Percentiles rank a stretch among this genome's conserved stretches.
phyloP scores from a whole-genome alignment of 805 yeast genomes.

The Nakazawaea peltata region DNA sequence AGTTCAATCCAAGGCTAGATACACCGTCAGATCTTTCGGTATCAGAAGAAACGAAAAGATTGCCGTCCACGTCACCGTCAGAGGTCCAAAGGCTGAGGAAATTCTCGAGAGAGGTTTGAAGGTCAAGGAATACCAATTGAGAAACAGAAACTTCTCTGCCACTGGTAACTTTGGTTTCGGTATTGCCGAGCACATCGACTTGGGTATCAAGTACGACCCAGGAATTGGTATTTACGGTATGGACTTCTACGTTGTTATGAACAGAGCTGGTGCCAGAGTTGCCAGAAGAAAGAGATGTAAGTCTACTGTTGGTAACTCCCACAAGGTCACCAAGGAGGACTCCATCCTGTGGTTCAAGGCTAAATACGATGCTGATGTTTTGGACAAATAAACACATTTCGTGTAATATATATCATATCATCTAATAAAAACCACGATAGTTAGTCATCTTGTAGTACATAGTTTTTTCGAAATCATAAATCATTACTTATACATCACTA shows the following conservation, averaged over 20 bases:
- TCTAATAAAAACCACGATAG: too few species aligned
- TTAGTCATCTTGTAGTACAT: too few species aligned
- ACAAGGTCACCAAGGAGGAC: conserved; percentile 89
- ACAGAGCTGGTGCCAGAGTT: conserved; percentile 98
- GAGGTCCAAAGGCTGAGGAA: conserved; percentile 99
- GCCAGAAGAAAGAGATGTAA: conserved; percentile 97
- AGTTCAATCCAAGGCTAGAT: conserved; percentile 99
- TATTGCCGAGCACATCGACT: conserved; percentile 98
- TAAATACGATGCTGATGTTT: conserved; percentile 98
- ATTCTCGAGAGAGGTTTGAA: conserved; percentile 99
- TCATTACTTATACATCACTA: background rate
- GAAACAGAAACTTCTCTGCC: conserved; percentile 88
- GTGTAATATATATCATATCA: conserved; percentile 8
- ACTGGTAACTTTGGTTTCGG: conserved; percentile 99
- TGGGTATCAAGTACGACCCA: conserved; percentile 99
- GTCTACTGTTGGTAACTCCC: conserved; percentile 83
- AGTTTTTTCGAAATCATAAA: too few species aligned
- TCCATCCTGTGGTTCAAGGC: conserved; percentile 98
- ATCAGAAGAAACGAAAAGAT: conserved; percentile 99
- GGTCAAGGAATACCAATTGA: conserved; percentile 99
- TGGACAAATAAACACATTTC: conserved; percentile 51
- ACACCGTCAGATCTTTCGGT: conserved; percentile 99
- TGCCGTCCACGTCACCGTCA: conserved; percentile 97
- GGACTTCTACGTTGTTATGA: conserved; percentile 99
- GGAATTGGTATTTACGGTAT: conserved; percentile 99